Conservation (phyloP, 495 filamentous ascomycete species). For the Trichoderma reesei region DNA sequence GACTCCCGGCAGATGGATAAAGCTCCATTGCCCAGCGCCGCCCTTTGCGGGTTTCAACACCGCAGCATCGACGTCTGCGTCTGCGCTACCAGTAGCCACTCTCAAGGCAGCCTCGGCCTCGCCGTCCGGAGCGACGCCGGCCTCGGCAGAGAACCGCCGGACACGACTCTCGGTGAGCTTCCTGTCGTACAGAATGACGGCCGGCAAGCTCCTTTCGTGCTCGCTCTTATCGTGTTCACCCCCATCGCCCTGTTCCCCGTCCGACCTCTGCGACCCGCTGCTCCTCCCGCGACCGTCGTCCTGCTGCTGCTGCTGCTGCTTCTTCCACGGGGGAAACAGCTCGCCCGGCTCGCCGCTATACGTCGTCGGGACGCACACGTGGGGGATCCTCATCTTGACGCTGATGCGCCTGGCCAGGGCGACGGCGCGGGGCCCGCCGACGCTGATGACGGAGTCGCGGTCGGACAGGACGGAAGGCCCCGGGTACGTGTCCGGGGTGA, state of each 20-base stretch:
- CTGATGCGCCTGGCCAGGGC: not conserved
- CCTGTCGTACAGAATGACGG: conserved; percentile 6
- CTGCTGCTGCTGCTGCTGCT: not conserved
- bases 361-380: conserved; percentile 8
- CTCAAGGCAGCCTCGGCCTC: not conserved
- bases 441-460: conserved; percentile 10
- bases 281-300: no score
- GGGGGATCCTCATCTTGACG: not conserved
- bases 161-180: not conserved
- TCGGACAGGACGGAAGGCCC: not conserved
- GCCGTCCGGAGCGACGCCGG: not conserved
- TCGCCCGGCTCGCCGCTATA: not conserved
- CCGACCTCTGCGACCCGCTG: not conserved
- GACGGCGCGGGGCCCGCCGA: not conserved
- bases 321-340: not conserved
- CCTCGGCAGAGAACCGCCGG: not conserved
- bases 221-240: not conserved
- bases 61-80: not conserved
- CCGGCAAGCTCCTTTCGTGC: not conserved
- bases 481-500: not conserved
- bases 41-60: not conserved
- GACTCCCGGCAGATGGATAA: conserved; percentile 5
- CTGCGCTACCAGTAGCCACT: not conserved
- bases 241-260: not conserved
- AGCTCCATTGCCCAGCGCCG: conserved; percentile 5